These are phyloP conservation scores for cucumber (Cucumis sativus) DNA, from an alignment of 306 rosid species.

Conservation along the genomic window DNA sequence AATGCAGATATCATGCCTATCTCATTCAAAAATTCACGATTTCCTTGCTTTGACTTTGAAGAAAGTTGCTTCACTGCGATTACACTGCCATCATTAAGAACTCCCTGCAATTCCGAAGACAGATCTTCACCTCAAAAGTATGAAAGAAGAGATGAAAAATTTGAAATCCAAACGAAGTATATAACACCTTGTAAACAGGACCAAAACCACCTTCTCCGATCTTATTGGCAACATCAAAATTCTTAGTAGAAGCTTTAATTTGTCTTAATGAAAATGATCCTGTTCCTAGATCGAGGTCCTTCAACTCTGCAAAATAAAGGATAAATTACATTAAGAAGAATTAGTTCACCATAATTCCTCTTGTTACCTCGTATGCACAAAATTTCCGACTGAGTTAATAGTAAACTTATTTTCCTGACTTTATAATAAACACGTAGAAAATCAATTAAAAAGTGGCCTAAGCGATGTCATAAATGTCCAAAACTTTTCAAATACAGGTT, in stretches of 20 bases:
- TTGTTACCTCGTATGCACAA: neutral
- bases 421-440: no score
- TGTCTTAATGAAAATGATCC: constrained; percentile 35
- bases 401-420: neutral
- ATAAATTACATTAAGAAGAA: neutral
- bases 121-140: neutral
- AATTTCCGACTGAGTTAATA: neutral
- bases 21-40: constrained; percentile 41
- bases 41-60: constrained; percentile 38
- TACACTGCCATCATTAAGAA: constrained; percentile 18
- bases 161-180: neutral
- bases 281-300: constrained; percentile 36
- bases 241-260: constrained; percentile 42
- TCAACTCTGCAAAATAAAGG: constrained; percentile 21
- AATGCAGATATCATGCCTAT: constrained; percentile 47
- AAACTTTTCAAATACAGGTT: neutral
- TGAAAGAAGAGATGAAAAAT: neutral
- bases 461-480: neutral
- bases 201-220: constrained; percentile 72
- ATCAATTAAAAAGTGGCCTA: no score
- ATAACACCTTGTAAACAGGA: constrained; percentile 40
- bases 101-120: constrained; percentile 24
- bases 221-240: constrained; percentile 36
- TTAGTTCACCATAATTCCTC: neutral
- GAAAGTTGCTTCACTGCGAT: constrained; percentile 42